Evolutionary conservation across 768 basidiomycete species (phyloP).

Genomic region (Amanita thiersii): DNA sequence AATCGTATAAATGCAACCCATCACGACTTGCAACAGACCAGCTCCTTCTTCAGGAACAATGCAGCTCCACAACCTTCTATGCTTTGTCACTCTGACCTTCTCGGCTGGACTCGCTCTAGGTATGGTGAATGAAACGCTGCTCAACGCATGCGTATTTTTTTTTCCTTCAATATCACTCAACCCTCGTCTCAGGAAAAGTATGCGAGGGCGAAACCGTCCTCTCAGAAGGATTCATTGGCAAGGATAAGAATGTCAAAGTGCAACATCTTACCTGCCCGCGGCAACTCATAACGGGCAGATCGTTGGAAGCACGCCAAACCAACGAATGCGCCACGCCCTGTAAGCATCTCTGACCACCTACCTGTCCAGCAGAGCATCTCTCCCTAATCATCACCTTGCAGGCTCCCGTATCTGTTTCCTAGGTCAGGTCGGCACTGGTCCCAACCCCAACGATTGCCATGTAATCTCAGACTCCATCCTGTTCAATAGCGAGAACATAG

Average conservation of each 20-base stretch:
- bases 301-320: slow-evolving; percentile 19
- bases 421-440: slow-evolving; percentile 38
- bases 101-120: not conserved
- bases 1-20: not conserved
- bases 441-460: slow-evolving; percentile 38
- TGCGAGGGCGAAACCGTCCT: slow-evolving; percentile 5
- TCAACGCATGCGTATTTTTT: too few relatives aligned
- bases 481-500: slow-evolving; percentile 37
- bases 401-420: slow-evolving; percentile 39
- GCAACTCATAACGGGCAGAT: slow-evolving; percentile 8
- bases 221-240: slow-evolving; percentile 28
- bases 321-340: slow-evolving; percentile 36
- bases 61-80: not conserved
- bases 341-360: slow-evolving; percentile 12
- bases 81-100: not conserved
- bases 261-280: slow-evolving; percentile 25
- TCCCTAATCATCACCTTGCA: slow-evolving; percentile 12
- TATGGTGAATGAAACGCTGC: not conserved
- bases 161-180: too few relatives aligned
- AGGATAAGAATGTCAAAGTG: slow-evolving; percentile 33
- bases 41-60: not conserved
- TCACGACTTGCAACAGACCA: slow-evolving; percentile 1
- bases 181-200: too few relatives aligned
- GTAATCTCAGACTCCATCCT: slow-evolving; percentile 41
- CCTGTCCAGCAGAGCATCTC: not conserved